A percentile compares a stretch with the other conserved stretches of the same genome.
These are phyloP conservation scores for Picea glauca DNA, from an alignment of 75 land plant species.

Conservation along the genomic window DNA sequence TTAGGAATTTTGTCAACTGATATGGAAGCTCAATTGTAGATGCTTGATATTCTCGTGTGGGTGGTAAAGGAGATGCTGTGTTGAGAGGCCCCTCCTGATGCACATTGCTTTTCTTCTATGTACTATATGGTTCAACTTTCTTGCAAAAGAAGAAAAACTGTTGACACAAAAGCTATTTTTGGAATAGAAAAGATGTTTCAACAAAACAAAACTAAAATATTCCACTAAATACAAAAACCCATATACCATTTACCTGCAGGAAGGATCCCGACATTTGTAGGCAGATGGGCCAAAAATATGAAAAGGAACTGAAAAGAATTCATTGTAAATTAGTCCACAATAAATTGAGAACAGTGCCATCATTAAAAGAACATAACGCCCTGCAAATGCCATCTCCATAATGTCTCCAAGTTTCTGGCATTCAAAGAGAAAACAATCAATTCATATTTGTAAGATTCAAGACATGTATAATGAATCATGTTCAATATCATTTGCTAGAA, in stretches of 20 bases:
- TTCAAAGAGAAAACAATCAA: conserved; percentile 3
- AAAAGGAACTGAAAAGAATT: conserved; percentile 93
- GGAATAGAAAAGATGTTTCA: too few relatives aligned
- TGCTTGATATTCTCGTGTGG: too few relatives aligned
- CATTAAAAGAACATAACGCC: conserved; percentile 88
- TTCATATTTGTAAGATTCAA: not conserved
- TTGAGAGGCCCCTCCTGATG: too few relatives aligned
- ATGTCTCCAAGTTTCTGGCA: conserved; percentile 96
- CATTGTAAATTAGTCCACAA: conserved; percentile 96
- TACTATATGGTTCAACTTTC: too few relatives aligned
- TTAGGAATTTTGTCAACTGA: too few relatives aligned
- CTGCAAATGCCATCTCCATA: conserved; percentile 98
- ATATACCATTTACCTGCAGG: conserved; percentile 50
- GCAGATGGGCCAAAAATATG: conserved; percentile 87
- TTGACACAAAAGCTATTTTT: too few relatives aligned
- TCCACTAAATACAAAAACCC: not conserved
- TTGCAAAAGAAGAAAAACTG: too few relatives aligned
- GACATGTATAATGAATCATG: not conserved
- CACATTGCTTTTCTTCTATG: too few relatives aligned
- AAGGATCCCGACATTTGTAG: conserved; percentile 71
- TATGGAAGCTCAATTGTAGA: too few relatives aligned
- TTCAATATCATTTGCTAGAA: not conserved
- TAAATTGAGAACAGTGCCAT: conserved; percentile 98
- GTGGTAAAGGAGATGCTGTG: too few relatives aligned
- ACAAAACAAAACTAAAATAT: not conserved